Base-by-base conservation (phyloP, 306 rosid species). In the Vigna reflexopilosa region DNA sequence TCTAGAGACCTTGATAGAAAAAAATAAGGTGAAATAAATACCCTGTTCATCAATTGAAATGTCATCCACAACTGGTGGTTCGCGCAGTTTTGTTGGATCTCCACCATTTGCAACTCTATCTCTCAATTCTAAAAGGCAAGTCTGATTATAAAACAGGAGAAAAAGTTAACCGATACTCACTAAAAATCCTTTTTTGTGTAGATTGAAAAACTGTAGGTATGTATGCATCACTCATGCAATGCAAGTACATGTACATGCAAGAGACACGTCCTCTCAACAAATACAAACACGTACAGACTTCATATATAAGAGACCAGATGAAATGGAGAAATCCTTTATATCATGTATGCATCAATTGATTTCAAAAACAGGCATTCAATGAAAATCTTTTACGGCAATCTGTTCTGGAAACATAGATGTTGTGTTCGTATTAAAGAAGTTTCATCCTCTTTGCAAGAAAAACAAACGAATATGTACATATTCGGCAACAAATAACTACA, bases 61-160 rank as follows among this genome's bases (percentile, higher is more conserved):
- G 51, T 85, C 90, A 0, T 85, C 26, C 45, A 79, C 76, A 44
- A 69, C 86, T 1, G 88, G 90, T 13, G 84, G 67, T 59, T 93
- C 96, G 4, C 76, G 89, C 85, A 93, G 70, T 72, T 86, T 95
- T 55, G 97, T 84, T n/a, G 97, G 96, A 83, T 95, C 99, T 45
- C 98, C 98, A 49, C 98, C 99, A n/a, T 63, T 82, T 57, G 97
- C 96, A 82, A 93, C 98, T 84, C 93, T 93, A 80, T 91, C 98
- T 86, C 99, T 86, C 77, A 95, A 76, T 79, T 95, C 99, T 83
- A 91, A 81, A 15, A 92, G 87, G 75, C 93, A 77, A 74, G 86
- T 77, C 99, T 95, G 81, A 59, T 77, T 45, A 63, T 72, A 76
- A 45, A 30, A 9, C 1, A 22, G 11, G 58, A 3, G 49, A 16